phyloP scores from a whole-genome alignment of 2,329 filamentous ascomycete species.

The Neoarthrinium moseri region DNA sequence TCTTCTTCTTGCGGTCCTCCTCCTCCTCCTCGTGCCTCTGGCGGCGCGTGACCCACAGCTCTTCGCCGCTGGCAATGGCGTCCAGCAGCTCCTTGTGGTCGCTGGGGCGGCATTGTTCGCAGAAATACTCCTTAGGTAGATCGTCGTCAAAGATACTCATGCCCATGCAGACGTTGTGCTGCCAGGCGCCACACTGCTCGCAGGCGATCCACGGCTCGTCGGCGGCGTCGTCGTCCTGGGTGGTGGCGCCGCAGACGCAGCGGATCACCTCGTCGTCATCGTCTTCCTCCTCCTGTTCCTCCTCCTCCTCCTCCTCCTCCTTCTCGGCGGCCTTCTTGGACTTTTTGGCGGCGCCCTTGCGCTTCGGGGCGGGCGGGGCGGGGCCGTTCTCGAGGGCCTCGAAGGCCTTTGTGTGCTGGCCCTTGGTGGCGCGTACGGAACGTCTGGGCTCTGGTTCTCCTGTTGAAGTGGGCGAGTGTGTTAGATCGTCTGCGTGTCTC shows the following conservation, averaged over 20 bases:
- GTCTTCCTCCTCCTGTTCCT: slow-evolving; percentile 48
- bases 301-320: slow-evolving; percentile 20
- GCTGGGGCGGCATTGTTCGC: slow-evolving; percentile 83
- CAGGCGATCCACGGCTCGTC: slow-evolving; percentile 95
- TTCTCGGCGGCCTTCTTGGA: slow-evolving; percentile 53
- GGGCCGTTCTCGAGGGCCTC: slow-evolving; percentile 66
- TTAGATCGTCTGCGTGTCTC: slow-evolving; percentile 20
- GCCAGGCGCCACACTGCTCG: slow-evolving; percentile 90
- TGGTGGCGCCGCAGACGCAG: slow-evolving; percentile 84
- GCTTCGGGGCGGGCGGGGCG: slow-evolving; percentile 50
- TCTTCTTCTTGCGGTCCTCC: slow-evolving; percentile 58
- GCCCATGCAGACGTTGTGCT: slow-evolving; percentile 95
- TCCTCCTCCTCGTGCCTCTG: slow-evolving; percentile 63
- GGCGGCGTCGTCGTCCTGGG: slow-evolving; percentile 73
- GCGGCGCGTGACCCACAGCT: slow-evolving; percentile 76
- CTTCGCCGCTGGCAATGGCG: slow-evolving; percentile 76
- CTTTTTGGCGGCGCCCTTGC: slow-evolving; percentile 20
- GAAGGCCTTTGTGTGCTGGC: slow-evolving; percentile 86
- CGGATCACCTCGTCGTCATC: slow-evolving; percentile 73
- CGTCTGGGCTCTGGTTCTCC: slow-evolving; percentile 76
- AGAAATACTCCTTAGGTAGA: slow-evolving; percentile 83
- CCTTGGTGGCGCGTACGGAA: slow-evolving; percentile 94
- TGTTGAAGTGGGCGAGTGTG: slow-evolving; percentile 17
- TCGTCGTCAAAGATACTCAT: slow-evolving; percentile 76
- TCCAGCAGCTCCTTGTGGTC: slow-evolving; percentile 80